These are phyloP conservation scores for Melampsora medusae DNA, from an alignment of 1,284 basidiomycete species.

Conservation along the genomic window DNA sequence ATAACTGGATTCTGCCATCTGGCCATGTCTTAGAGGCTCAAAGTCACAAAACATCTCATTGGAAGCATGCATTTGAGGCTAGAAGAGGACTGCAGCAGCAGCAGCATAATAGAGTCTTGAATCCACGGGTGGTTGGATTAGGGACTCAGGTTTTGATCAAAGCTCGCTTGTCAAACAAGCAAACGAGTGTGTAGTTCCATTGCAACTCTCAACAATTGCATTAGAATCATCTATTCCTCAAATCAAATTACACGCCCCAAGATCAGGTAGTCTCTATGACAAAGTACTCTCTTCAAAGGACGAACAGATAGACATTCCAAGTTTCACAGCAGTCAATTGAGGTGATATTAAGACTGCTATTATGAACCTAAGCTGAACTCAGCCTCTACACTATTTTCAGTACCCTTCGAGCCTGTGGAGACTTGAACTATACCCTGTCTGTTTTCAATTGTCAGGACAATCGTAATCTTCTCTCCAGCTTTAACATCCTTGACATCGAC, in stretches of 20 bases:
- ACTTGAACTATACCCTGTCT: constrained; percentile 34
- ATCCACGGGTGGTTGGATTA: too few relatives aligned
- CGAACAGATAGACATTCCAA: not conserved
- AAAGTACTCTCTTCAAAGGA: not conserved
- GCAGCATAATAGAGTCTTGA: too few relatives aligned
- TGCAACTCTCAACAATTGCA: not conserved
- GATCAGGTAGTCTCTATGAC: not conserved
- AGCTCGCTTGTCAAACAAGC: too few relatives aligned
- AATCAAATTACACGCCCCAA: not conserved
- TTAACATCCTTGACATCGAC: constrained; percentile 27
- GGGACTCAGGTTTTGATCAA: too few relatives aligned
- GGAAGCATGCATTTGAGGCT: too few relatives aligned
- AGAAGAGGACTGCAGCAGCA: too few relatives aligned
- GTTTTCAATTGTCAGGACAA: constrained; percentile 31
- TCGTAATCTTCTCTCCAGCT: constrained; percentile 15
- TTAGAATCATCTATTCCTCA: not conserved
- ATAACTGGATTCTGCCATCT: too few relatives aligned
- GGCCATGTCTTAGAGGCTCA: too few relatives aligned
- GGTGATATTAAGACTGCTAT: not conserved
- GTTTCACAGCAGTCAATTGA: not conserved
- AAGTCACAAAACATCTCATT: too few relatives aligned
- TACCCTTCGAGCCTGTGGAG: constrained; percentile 19
- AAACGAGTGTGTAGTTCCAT: too few relatives aligned
- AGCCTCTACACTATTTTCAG: constrained; percentile 20
- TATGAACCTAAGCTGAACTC: constrained; percentile 8